Percentiles rank a stretch among this genome's conserved stretches.
These are phyloP conservation scores for Cystobasidium onofrii DNA, from an alignment of 768 basidiomycete species.

Conservation along the genomic window DNA sequence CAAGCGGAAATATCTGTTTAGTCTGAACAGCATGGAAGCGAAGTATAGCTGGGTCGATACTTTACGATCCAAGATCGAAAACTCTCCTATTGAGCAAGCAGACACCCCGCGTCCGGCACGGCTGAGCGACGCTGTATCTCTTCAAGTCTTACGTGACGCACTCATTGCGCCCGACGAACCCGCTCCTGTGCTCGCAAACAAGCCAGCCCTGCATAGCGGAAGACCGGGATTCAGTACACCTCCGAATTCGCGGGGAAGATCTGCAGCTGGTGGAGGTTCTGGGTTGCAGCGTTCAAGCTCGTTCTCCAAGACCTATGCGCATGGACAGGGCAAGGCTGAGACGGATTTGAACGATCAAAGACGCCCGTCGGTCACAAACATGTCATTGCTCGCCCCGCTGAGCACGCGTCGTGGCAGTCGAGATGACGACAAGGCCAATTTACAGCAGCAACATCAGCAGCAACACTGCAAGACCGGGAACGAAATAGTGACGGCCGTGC, in stretches of 20 bases:
- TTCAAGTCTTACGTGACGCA: slow-evolving; percentile 76
- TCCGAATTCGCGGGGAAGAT: slow-evolving; percentile 20
- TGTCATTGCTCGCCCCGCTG: background rate
- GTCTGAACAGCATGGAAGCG: slow-evolving; percentile 68
- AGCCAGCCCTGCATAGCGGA: slow-evolving; percentile 17
- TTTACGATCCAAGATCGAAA: slow-evolving; percentile 34
- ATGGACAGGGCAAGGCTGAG: slow-evolving; percentile 31
- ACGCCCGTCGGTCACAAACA: background rate
- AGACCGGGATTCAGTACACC: slow-evolving; percentile 19
- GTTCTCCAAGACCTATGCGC: slow-evolving; percentile 36
- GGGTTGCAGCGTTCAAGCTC: slow-evolving; percentile 35
- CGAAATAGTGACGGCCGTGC: slow-evolving; percentile 73
- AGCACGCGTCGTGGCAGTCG: slow-evolving; percentile 5
- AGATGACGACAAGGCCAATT: background rate
- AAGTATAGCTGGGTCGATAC: slow-evolving; percentile 59
- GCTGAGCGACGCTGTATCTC: slow-evolving; percentile 66
- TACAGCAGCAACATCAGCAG: background rate
- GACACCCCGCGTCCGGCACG: slow-evolving; percentile 50
- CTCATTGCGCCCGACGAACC: slow-evolving; percentile 52
- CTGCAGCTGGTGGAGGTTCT: slow-evolving; percentile 21
- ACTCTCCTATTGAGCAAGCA: background rate
- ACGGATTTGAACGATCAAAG: slow-evolving; percentile 23
- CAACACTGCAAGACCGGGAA: slow-evolving; percentile 61
- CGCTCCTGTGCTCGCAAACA: slow-evolving; percentile 26
- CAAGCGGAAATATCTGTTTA: slow-evolving; percentile 87